Percentiles rank a stretch among this genome's conserved stretches.
phyloP scores from a whole-genome alignment of 164 flowering plant genomes.

The Macadamia integrifolia region DNA sequence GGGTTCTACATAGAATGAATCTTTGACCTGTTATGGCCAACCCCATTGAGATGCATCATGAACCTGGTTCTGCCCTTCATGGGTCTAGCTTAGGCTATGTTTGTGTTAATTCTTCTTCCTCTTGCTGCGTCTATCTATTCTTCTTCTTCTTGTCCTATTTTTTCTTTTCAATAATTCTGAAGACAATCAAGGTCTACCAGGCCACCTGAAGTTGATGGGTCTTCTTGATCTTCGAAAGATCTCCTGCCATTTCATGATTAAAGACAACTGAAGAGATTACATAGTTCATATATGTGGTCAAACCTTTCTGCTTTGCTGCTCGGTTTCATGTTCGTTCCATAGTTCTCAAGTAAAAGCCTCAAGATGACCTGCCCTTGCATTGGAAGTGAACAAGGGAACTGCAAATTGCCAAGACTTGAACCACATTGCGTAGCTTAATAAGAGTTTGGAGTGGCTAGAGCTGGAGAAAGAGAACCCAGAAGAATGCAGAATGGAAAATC shows the following conservation, averaged over 20 bases:
- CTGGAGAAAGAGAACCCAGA: no score
- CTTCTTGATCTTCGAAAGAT: conserved; percentile 26
- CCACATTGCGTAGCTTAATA: conserved; percentile 24
- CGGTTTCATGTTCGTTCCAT: conserved; percentile 34
- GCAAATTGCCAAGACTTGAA: conserved; percentile 20
- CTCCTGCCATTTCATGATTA: conserved; percentile 22
- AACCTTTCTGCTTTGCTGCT: conserved; percentile 38
- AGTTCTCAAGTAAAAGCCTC: conserved; percentile 37
- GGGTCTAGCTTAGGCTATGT: no score
- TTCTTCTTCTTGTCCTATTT: not conserved
- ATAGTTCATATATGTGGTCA: conserved; percentile 17
- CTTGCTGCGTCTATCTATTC: no score
- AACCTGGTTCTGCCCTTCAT: no score
- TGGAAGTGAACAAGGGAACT: conserved; percentile 26
- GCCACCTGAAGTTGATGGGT: conserved; percentile 27
- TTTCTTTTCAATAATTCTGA: conserved; percentile 30
- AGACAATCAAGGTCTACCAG: conserved; percentile 35
- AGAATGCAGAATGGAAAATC: no score
- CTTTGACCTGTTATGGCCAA: no score
- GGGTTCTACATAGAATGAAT: no score
- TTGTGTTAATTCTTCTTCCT: no score
- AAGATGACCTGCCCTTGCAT: conserved; percentile 48
- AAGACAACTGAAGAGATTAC: conserved; percentile 28
- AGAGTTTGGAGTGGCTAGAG: conserved; percentile 14
- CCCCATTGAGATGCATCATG: no score